phyloP scores from a whole-genome alignment of 164 flowering plant genomes.

The Houttuynia cordata region DNA sequence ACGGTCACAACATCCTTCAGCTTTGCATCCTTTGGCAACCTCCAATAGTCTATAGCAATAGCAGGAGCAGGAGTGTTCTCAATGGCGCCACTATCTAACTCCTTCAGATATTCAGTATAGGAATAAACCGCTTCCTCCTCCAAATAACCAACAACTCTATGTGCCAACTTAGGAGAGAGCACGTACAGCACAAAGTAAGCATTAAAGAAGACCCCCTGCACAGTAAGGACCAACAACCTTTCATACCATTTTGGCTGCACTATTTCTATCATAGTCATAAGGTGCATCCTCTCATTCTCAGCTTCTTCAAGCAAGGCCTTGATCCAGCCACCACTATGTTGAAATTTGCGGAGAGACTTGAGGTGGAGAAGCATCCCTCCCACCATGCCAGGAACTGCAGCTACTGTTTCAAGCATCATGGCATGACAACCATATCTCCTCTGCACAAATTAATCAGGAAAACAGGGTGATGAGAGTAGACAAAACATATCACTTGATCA shows the following conservation, averaged over 20 bases:
- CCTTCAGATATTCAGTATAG: slow-evolving; percentile 71
- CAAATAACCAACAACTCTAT: slow-evolving; percentile 69
- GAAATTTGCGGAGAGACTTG: slow-evolving; percentile 65
- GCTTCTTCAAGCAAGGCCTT: slow-evolving; percentile 91
- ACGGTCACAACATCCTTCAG: slow-evolving; percentile 68
- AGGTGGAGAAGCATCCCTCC: slow-evolving; percentile 84
- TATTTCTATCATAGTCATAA: slow-evolving; percentile 85
- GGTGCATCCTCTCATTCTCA: slow-evolving; percentile 90
- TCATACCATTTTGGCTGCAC: slow-evolving; percentile 82
- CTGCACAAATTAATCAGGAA: slow-evolving; percentile 24
- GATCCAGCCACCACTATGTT: slow-evolving; percentile 88
- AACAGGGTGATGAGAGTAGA: neutral
- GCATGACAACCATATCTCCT: slow-evolving; percentile 89
- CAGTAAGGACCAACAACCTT: slow-evolving; percentile 55
- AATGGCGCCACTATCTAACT: slow-evolving; percentile 52
- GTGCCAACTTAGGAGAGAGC: slow-evolving; percentile 74
- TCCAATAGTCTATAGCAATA: slow-evolving; percentile 90
- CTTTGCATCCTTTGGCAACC: slow-evolving; percentile 61
- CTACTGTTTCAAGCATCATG: slow-evolving; percentile 93
- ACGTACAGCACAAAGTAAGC: slow-evolving; percentile 56
- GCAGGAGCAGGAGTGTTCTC: slow-evolving; percentile 76
- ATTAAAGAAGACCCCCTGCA: slow-evolving; percentile 79
- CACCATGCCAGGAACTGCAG: slow-evolving; percentile 95
- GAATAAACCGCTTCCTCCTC: slow-evolving; percentile 91
- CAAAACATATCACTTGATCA: neutral